phyloP scores from a whole-genome alignment of 2,329 filamentous ascomycete species.

The Xylariaceae sp. region DNA sequence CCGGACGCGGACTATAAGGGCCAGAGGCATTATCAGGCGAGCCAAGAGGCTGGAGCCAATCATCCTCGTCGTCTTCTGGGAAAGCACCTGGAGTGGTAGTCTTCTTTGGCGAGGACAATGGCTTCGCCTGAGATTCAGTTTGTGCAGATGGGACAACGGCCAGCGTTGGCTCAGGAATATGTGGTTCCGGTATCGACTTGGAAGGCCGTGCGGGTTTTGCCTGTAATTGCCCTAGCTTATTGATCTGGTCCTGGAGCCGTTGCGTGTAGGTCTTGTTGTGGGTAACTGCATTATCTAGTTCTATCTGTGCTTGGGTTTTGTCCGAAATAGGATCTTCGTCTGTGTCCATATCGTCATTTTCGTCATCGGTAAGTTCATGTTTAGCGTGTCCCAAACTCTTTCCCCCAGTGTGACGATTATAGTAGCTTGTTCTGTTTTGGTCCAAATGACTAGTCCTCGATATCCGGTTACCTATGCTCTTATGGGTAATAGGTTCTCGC shows the following conservation, averaged over 20 bases:
- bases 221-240: slow-evolving; percentile 64
- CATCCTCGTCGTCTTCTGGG: slow-evolving; percentile 61
- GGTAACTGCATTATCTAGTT: slow-evolving; percentile 54
- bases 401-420: slow-evolving; percentile 72
- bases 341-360: slow-evolving; percentile 49
- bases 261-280: slow-evolving; percentile 94
- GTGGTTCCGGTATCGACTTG: slow-evolving; percentile 49
- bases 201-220: slow-evolving; percentile 50
- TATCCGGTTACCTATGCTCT: slow-evolving; percentile 73
- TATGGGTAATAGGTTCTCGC: slow-evolving; percentile 84
- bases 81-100: slow-evolving; percentile 60
- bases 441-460: slow-evolving; percentile 82
- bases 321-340: slow-evolving; percentile 49
- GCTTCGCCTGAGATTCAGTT: slow-evolving; percentile 42
- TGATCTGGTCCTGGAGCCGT: slow-evolving; percentile 89
- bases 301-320: slow-evolving; percentile 50
- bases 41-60: slow-evolving; percentile 63
- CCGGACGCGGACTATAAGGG: slow-evolving; percentile 51
- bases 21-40: slow-evolving; percentile 39
- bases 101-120: slow-evolving; percentile 41
- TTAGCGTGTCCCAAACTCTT: slow-evolving; percentile 64
- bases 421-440: slow-evolving; percentile 70
- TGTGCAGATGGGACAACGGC: slow-evolving; percentile 34
- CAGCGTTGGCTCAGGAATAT: slow-evolving; percentile 38
- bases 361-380: slow-evolving; percentile 44